A percentile compares a stretch with the other conserved stretches of the same genome.
phyloP scores from a whole-genome alignment of 805 yeast species.

The Yamadazyma phyllophila region DNA sequence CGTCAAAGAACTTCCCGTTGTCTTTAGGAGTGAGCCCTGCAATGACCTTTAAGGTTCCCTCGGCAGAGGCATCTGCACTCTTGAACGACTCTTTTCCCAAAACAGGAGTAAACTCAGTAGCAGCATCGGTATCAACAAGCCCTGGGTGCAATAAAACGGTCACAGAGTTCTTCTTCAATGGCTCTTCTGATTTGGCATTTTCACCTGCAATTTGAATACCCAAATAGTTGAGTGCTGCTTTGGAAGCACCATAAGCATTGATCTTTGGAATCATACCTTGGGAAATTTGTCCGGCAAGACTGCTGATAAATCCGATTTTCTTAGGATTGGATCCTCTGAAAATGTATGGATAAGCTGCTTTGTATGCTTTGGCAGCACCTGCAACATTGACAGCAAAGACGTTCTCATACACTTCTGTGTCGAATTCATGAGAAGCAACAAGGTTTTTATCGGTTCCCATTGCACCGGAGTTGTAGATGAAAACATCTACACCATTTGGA shows the following conservation, averaged over 20 bases:
- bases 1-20: slow-evolving; percentile 3
- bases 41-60: neutral
- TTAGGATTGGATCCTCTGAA: slow-evolving; percentile 5
- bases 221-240: slow-evolving; percentile 34
- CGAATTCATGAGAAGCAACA: neutral
- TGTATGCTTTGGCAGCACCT: slow-evolving; percentile 12
- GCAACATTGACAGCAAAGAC: slow-evolving; percentile 8
- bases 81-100: slow-evolving; percentile 1
- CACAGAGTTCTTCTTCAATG: slow-evolving; percentile 14
- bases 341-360: slow-evolving; percentile 12
- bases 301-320: slow-evolving; percentile 26
- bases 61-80: slow-evolving; percentile 4
- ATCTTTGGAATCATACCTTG: neutral
- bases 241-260: slow-evolving; percentile 32
- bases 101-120: slow-evolving; percentile 8
- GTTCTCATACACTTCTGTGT: slow-evolving; percentile 3
- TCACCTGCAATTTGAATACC: slow-evolving; percentile 24
- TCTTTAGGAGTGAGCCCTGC: neutral
- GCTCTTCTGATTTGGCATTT: slow-evolving; percentile 14
- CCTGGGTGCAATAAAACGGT: slow-evolving; percentile 27
- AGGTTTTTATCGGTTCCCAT: neutral
- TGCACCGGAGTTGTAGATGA: slow-evolving; percentile 11
- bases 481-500: slow-evolving; percentile 25
- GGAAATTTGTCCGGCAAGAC: slow-evolving; percentile 8
- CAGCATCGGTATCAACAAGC: slow-evolving; percentile 34